These are phyloP conservation scores for Tricholoma flavovirens DNA, from an alignment of 768 basidiomycete genomes.

Conservation along the genomic window DNA sequence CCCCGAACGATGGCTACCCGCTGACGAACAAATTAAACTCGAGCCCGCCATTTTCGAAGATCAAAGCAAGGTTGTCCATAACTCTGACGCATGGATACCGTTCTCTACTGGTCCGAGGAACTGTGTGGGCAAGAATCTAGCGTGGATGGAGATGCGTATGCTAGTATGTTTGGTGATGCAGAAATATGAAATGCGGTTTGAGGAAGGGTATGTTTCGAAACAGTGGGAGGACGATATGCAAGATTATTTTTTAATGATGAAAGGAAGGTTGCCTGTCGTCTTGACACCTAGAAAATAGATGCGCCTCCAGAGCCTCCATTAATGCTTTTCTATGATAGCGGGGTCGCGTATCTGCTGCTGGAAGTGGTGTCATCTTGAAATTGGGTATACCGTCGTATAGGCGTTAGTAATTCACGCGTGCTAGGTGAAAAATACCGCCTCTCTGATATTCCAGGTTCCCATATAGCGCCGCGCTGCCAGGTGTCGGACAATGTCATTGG, in stretches of 20 bases:
- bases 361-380: no score
- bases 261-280: conserved; percentile 25
- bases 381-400: no score
- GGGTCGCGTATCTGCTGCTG: no score
- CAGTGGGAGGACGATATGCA: conserved; percentile 28
- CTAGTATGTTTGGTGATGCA: conserved; percentile 31
- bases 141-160: conserved; percentile 35
- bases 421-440: no score
- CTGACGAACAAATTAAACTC: conserved; percentile 15
- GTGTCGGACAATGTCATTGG: no score
- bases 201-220: conserved; percentile 23
- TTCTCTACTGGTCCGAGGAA: conserved; percentile 37
- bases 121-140: conserved; percentile 40
- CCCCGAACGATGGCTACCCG: conserved; percentile 34
- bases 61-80: conserved; percentile 15
- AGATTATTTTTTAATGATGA: conserved; percentile 31
- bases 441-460: no score
- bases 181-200: conserved; percentile 32
- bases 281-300: conserved; percentile 25
- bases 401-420: no score
- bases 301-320: no score
- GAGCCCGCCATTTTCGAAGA: conserved; percentile 30
- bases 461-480: no score
- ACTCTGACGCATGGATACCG: conserved; percentile 33
- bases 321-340: no score